Evolutionary conservation across 2,329 filamentous ascomycete genomes (phyloP).

Genomic region (Zelopaecilomyces penicillatus): DNA sequence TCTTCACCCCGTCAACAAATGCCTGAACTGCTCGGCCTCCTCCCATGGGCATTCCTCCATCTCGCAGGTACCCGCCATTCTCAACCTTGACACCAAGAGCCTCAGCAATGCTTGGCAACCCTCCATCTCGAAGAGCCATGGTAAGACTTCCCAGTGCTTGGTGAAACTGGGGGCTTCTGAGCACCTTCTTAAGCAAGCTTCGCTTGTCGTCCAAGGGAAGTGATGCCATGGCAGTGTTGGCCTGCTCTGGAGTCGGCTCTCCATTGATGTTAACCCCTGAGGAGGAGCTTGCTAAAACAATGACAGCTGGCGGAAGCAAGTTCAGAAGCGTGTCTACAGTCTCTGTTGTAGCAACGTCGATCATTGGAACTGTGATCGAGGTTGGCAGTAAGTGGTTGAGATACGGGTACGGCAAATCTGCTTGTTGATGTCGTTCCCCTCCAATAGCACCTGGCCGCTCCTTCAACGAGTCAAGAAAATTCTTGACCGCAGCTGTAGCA

Average conservation of each 20-base stretch:
- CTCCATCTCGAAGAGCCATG: conserved; percentile 81
- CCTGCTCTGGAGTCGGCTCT: conserved; percentile 60
- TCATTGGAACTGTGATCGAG: conserved; percentile 66
- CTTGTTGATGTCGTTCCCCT: conserved; percentile 24
- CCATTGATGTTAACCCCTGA: conserved; percentile 46
- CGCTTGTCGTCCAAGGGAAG: conserved; percentile 72
- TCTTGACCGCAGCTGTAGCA: conserved; percentile 71
- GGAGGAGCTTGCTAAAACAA: conserved; percentile 63
- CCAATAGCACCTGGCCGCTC: conserved; percentile 38
- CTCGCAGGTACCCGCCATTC: conserved; percentile 73
- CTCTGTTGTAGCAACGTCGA: conserved; percentile 56
- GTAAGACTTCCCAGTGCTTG: conserved; percentile 82
- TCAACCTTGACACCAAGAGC: conserved; percentile 72
- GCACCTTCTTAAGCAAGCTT: conserved; percentile 67
- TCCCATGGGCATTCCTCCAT: conserved; percentile 74
- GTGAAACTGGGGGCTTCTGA: conserved; percentile 82
- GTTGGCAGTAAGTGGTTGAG: conserved; percentile 79
- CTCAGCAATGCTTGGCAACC: conserved; percentile 80
- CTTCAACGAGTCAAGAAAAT: conserved; percentile 78
- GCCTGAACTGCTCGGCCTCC: conserved; percentile 83
- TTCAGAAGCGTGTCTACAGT: conserved; percentile 67
- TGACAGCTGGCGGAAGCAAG: conserved; percentile 69
- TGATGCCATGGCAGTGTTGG: conserved; percentile 65
- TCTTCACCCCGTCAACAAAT: conserved; percentile 84
- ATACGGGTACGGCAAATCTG: conserved; percentile 64